These are phyloP conservation scores for Rugonectria rugulosa DNA, from an alignment of 2,329 filamentous ascomycete genomes.

Conservation along the genomic window DNA sequence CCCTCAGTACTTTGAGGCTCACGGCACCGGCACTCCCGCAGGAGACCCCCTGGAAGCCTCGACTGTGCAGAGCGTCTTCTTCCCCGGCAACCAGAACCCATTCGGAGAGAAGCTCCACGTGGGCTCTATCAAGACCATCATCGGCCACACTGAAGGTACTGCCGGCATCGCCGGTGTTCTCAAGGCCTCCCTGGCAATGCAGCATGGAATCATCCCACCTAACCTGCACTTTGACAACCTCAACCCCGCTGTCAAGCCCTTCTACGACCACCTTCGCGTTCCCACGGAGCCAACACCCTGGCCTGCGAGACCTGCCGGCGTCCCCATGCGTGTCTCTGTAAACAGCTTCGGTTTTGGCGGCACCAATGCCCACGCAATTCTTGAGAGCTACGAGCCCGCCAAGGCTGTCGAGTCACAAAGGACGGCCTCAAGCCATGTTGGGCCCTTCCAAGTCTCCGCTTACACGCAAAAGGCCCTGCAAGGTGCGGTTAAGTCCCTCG, in stretches of 20 bases:
- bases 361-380: conserved; percentile 55
- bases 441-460: too few species aligned
- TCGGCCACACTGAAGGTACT: conserved; percentile 38
- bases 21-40: too few species aligned
- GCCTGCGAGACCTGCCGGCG: conserved; percentile 21
- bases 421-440: too few species aligned
- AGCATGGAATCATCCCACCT: conserved; percentile 35
- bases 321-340: conserved; percentile 31
- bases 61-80: too few species aligned
- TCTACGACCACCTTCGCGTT: conserved; percentile 32
- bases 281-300: conserved; percentile 28
- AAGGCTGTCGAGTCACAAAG: too few species aligned
- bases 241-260: conserved; percentile 39
- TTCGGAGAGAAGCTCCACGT: too few species aligned
- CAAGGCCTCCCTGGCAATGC: conserved; percentile 26
- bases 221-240: conserved; percentile 41
- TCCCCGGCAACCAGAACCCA: too few species aligned
- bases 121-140: conserved; percentile 38
- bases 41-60: too few species aligned
- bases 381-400: too few species aligned
- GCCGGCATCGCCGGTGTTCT: conserved; percentile 36
- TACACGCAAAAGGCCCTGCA: too few species aligned
- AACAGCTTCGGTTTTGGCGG: conserved; percentile 50
- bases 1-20: too few species aligned
- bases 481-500: too few species aligned